These are phyloP conservation scores for Jacaranda copaia DNA, from an alignment of 257 asterid genomes.

Conservation along the genomic window DNA sequence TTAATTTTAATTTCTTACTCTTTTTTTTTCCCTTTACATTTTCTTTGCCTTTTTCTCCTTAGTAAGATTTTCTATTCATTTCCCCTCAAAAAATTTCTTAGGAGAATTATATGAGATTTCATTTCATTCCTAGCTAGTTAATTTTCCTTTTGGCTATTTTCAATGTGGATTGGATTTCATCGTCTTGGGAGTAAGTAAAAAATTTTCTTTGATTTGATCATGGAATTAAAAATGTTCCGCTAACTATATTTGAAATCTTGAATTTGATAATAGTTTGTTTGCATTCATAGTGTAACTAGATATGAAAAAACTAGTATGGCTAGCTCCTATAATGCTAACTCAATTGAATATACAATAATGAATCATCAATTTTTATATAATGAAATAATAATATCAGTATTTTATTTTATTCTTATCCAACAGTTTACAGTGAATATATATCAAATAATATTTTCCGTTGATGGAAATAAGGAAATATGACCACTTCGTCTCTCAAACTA, in stretches of 20 bases:
- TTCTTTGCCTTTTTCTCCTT: background rate
- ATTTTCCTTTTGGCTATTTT: background rate
- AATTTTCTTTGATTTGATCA: background rate
- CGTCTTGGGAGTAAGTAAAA: background rate
- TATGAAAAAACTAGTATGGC: background rate
- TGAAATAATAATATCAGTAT: too few relatives aligned
- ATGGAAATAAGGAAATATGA: conserved; percentile 5
- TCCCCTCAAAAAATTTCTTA: background rate
- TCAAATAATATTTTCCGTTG: too few relatives aligned
- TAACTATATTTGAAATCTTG: background rate
- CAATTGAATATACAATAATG: too few relatives aligned
- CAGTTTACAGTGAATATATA: too few relatives aligned
- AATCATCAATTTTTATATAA: too few relatives aligned
- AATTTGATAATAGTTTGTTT: background rate
- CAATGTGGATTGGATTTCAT: conserved; percentile 13
- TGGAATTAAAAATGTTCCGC: conserved; percentile 16
- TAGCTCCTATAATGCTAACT: too few relatives aligned
- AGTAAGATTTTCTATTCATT: conserved; percentile 5
- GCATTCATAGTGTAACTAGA: background rate
- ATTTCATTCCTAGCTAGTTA: background rate
- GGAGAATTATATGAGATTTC: too few relatives aligned
- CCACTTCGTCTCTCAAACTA: background rate
- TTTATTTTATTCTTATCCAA: too few relatives aligned
- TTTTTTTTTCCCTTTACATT: background rate
- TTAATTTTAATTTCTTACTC: background rate